Conservation (phyloP, 441 rosid genomes). For the Pelargonium cotyledonis region DNA sequence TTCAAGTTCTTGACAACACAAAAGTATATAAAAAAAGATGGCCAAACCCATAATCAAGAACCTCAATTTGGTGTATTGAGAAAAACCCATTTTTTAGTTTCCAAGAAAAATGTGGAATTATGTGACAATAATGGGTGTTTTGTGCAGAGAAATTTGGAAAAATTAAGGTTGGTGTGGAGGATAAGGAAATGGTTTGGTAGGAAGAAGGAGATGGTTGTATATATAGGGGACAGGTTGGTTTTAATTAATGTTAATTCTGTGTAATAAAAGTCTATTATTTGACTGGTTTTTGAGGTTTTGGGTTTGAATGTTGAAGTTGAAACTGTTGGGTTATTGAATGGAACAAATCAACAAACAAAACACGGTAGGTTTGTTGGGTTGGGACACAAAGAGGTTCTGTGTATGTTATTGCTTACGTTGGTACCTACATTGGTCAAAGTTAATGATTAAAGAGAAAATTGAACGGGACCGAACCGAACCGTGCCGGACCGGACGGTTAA, state of each 20-base stretch:
- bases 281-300: neutral
- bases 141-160: neutral
- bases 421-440: neutral
- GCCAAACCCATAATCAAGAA: neutral
- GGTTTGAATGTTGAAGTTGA: conserved; percentile 1
- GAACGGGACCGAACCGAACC: no score
- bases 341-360: neutral
- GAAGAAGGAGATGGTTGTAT: neutral
- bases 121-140: neutral
- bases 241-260: neutral
- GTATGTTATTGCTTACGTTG: no score
- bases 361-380: neutral
- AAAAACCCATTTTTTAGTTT: neutral
- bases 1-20: neutral
- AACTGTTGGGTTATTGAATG: neutral
- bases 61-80: neutral
- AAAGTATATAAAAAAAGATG: neutral
- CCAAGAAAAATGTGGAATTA: neutral
- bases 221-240: neutral
- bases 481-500: no score
- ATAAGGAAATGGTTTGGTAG: neutral
- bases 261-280: neutral
- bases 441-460: neutral
- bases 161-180: neutral
- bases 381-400: no score